A percentile compares a stretch with the other conserved stretches of the same genome.
phyloP scores from a whole-genome alignment of 108 stramenopile genomes.

The Seminavis robusta region DNA sequence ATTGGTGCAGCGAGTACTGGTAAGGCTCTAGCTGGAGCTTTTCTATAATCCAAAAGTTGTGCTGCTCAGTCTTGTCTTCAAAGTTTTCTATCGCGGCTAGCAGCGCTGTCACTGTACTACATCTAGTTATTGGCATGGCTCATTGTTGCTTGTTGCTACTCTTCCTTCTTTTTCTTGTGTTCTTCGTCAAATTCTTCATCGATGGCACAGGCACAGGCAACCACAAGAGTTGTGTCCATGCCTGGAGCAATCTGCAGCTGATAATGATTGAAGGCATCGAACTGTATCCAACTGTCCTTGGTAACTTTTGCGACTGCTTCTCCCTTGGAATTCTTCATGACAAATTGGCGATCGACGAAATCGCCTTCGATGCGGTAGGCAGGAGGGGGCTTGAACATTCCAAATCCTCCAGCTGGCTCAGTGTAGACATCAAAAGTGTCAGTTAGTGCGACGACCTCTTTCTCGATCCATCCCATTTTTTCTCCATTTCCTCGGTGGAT shows the following conservation, averaged over 20 bases:
- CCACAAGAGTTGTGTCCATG: conserved; percentile 70
- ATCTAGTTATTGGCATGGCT: no score
- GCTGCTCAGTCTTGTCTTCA: no score
- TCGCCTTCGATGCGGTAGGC: conserved; percentile 65
- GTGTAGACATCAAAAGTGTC: conserved; percentile 77
- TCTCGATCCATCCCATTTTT: conserved; percentile 83
- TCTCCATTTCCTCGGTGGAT: conserved; percentile 42
- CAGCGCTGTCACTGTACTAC: no score
- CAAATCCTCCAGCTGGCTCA: conserved; percentile 52
- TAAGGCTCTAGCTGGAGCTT: no score
- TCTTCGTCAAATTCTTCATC: conserved; percentile 86
- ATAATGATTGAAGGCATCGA: conserved; percentile 79
- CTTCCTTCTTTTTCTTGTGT: conserved; percentile 45
- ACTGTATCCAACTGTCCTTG: conserved; percentile 58
- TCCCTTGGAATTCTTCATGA: conserved; percentile 53
- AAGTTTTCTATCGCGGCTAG: no score
- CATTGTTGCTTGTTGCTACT: no score
- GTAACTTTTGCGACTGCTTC: conserved; percentile 60
- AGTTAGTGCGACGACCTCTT: conserved; percentile 49
- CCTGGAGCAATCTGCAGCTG: conserved; percentile 68
- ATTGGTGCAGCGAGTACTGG: no score
- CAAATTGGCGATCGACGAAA: conserved; percentile 72
- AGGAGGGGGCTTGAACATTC: conserved; percentile 57
- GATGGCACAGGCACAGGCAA: conserved; percentile 77
- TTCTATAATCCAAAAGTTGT: no score